Base-by-base conservation (phyloP, 306 rosid species). In the Cicer arietinum region DNA sequence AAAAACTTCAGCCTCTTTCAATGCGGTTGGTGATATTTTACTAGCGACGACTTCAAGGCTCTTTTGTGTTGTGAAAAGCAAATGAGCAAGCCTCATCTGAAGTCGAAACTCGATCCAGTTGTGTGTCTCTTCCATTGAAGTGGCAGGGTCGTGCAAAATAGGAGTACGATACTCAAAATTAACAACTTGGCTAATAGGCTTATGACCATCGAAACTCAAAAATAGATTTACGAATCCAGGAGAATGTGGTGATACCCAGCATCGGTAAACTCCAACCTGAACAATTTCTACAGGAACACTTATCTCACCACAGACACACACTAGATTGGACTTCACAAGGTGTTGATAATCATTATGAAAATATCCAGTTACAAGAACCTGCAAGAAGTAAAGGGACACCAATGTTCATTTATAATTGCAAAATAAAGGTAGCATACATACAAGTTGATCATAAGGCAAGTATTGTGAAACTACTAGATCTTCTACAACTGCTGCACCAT, bases 211-310 rank as follows among this genome's bases (percentile, higher is more conserved):
- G 3, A 86, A 41, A 86, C 98, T 89, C 85, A 92, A 22, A 74
- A 81, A 95, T 57, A 92, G 84, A 79, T 82, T 82, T 75, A 92
- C 89, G 0, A 69, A 58, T 74, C 92, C 93, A 14, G 90, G 87
- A 60, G 88, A 79, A 77, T 84, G 91, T 7, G 92, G 87, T 48
- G 85, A 56, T 48, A 95, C 77, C 83, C 86, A 74, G 69, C 93
- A 90, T 47, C 99, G 97, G 79, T 90, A 95, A 71, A 92, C 99
- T 78, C 99, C 99, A 73, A 48, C 80, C 84, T 95, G 99, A 82
- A 92, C 90, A 77, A 82, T 37, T 81, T 90, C 99, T 42, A 79
- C 86, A 50, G 83, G 80, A 88, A 89, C 62, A 72, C 85, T 80
- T 42, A 69, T 64, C 74, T 90, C 93, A 13, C 92, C 96, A 68